These are phyloP conservation scores for Suillus clintonianus DNA, from an alignment of 768 basidiomycete genomes.

Conservation along the genomic window DNA sequence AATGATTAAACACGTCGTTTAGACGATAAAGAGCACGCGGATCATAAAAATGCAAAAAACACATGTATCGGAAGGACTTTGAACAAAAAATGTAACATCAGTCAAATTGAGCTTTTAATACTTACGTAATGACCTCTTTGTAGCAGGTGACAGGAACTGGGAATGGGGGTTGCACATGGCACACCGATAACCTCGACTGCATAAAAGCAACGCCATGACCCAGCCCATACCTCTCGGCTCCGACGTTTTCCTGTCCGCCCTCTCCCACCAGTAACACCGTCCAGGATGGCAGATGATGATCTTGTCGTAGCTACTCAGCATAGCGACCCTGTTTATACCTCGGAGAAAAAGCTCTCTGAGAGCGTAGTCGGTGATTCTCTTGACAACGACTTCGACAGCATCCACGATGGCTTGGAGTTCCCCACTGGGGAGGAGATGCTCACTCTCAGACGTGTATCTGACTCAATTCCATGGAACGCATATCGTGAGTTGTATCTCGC, in stretches of 20 bases:
- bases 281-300: slow-evolving; percentile 6
- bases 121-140: neutral
- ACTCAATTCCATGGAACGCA: slow-evolving; percentile 58
- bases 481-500: slow-evolving; percentile 29
- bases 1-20: neutral
- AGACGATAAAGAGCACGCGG: neutral
- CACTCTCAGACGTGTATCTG: slow-evolving; percentile 63
- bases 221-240: neutral
- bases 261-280: neutral
- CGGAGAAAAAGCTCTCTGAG: slow-evolving; percentile 26
- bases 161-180: neutral
- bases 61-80: neutral
- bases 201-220: neutral
- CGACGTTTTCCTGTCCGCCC: neutral
- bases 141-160: neutral
- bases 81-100: no score
- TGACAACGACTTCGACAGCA: slow-evolving; percentile 36
- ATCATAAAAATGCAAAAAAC: neutral
- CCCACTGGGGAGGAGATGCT: slow-evolving; percentile 62
- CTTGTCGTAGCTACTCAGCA: slow-evolving; percentile 13
- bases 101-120: neutral
- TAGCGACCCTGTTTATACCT: slow-evolving; percentile 1
- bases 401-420: slow-evolving; percentile 57
- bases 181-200: no score
- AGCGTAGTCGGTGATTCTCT: slow-evolving; percentile 9